Evolutionary conservation across 148 eudicot genomes (phyloP), one percentile per base, ranked within the genome.

Genomic region (Linanthus parryae): DNA sequence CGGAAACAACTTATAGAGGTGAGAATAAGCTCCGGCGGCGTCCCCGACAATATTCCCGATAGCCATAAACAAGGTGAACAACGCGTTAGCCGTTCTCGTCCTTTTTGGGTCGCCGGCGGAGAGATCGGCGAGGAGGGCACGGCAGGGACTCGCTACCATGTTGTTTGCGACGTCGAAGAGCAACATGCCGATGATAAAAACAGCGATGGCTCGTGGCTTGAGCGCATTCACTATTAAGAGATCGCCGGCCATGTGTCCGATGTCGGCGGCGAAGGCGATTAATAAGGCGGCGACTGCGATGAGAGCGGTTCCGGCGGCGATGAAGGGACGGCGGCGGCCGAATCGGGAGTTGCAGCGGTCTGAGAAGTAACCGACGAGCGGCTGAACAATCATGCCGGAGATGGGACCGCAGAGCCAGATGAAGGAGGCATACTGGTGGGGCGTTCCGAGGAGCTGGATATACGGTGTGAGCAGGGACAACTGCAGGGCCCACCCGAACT

Each of bases 351-450:
- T 68, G 27, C 63, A 71, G 15, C 76, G 60, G 38, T 89, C 97
- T 51, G 85, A 80, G 6, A 69, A 69, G 69, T 77, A 82, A 0
- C 97, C 95, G 4, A 75, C 95, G 3, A 75, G 39, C 10, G 97
- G 97, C 46, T 85, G 91, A 12, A 90, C 95, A 14, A 90, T 12
- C 34, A 90, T 70, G 1, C 97, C 91, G 0, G 95, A 85, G 20
- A 85, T 70, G n/a, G 97, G 97, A 10, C 97, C 95, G 55, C 91
- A 90, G 9, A 90, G 73, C 97, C 97, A 90, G 14, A 90, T 82
- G 31, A 71, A 77, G 7, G 88, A 56, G 0, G 97, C 68, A 83
- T 77, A 78, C 5, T 66, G 58, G 44, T 85, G 95, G 12, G 80
- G 71, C 2, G 83, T 77, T 0, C 95, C 97, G 1, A 85, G 58